These are phyloP conservation scores for Backusella luteola DNA, from an alignment of 192 early-diverging fungal genomes.

Conservation along the genomic window DNA sequence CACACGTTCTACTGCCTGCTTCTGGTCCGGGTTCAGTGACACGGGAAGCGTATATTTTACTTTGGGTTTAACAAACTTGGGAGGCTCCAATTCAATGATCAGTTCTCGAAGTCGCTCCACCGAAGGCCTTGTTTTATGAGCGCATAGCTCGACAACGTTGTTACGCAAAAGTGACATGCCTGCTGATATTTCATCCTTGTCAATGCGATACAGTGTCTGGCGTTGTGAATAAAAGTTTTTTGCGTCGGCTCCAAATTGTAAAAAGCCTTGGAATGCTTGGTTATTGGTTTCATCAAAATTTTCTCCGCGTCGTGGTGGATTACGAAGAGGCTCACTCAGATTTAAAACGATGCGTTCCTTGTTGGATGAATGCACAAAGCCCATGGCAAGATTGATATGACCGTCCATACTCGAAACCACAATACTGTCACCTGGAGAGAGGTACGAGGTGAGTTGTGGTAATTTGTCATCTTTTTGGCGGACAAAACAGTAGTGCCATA, in stretches of 20 bases:
- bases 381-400: constrained; percentile 74
- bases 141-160: constrained; percentile 70
- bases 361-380: constrained; percentile 66
- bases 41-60: background rate
- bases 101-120: constrained; percentile 50
- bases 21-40: constrained; percentile 75
- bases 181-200: constrained; percentile 78
- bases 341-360: constrained; percentile 4
- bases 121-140: constrained; percentile 39
- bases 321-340: constrained; percentile 11
- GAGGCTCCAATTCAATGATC: constrained; percentile 79
- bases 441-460: constrained; percentile 45
- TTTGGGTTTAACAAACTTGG: constrained; percentile 47
- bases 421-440: constrained; percentile 74
- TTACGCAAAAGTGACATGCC: constrained; percentile 68
- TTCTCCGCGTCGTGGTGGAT: constrained; percentile 27
- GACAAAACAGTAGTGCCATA: constrained; percentile 11
- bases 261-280: constrained; percentile 52
- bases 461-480: background rate
- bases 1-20: constrained; percentile 66
- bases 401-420: constrained; percentile 75
- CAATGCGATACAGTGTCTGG: constrained; percentile 60
- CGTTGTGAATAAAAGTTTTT: constrained; percentile 21
- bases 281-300: constrained; percentile 56
- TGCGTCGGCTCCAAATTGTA: constrained; percentile 32